These are phyloP conservation scores for Gilbertella persicaria DNA, from an alignment of 371 early-diverging fungal genomes.

Conservation along the genomic window DNA sequence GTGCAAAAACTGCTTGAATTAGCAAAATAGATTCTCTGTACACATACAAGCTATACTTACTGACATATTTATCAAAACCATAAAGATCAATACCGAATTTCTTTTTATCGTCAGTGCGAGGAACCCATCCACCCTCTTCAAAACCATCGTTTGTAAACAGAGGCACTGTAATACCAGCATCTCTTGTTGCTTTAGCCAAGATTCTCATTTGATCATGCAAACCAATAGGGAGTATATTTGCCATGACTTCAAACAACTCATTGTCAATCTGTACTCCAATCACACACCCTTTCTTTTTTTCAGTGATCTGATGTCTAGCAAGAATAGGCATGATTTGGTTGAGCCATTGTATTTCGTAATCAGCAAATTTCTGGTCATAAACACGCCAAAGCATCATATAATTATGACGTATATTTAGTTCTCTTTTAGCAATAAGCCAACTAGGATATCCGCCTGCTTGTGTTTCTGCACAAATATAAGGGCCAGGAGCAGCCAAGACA, in stretches of 20 bases:
- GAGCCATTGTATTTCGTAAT: slow-evolving; percentile 75
- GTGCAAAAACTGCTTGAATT: slow-evolving; percentile 55
- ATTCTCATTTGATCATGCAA: slow-evolving; percentile 84
- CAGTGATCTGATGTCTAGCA: slow-evolving; percentile 78
- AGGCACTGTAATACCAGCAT: slow-evolving; percentile 78
- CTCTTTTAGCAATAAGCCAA: slow-evolving; percentile 80
- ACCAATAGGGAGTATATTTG: slow-evolving; percentile 68
- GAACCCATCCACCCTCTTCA: slow-evolving; percentile 68
- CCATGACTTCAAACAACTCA: slow-evolving; percentile 70
- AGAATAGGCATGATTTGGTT: slow-evolving; percentile 75
- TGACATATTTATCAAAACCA: slow-evolving; percentile 81
- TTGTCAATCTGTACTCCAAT: slow-evolving; percentile 83
- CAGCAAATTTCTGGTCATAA: slow-evolving; percentile 71
- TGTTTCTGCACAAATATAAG: slow-evolving; percentile 89
- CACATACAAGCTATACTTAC: no score
- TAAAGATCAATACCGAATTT: slow-evolving; percentile 79
- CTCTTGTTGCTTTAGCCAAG: slow-evolving; percentile 76
- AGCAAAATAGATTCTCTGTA: not conserved
- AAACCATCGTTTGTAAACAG: slow-evolving; percentile 83
- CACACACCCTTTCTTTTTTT: slow-evolving; percentile 68
- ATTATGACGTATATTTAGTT: slow-evolving; percentile 77
- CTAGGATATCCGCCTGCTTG: slow-evolving; percentile 86
- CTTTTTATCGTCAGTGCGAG: slow-evolving; percentile 41
- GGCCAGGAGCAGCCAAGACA: slow-evolving; percentile 86
- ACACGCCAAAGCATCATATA: slow-evolving; percentile 64